phyloP scores from a whole-genome alignment of 441 rosid species.

The Pelargonium hybrid region DNA sequence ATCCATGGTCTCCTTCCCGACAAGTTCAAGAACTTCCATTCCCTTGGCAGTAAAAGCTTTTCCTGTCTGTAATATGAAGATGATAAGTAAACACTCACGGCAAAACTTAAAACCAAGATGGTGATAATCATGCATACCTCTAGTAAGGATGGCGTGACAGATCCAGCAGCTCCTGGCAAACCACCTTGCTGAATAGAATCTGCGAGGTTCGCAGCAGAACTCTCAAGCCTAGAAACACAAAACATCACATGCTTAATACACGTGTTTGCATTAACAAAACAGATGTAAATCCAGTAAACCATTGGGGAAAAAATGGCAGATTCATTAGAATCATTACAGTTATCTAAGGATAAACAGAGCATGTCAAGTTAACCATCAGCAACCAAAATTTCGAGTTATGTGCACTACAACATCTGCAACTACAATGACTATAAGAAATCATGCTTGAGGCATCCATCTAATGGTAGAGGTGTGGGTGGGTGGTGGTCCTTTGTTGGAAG shows the following conservation, averaged over 20 bases:
- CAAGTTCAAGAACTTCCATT: conserved; percentile 86
- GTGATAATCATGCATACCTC: conserved; percentile 46
- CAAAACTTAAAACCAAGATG: conserved; percentile 12
- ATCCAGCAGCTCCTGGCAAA: conserved; percentile 48
- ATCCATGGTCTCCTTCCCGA: conserved; percentile 96
- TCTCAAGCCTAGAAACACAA: conserved; percentile 56
- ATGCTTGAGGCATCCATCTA: too few relatives aligned
- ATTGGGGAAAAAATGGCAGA: too few relatives aligned
- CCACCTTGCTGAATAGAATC: conserved; percentile 63
- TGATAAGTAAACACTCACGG: conserved; percentile 14
- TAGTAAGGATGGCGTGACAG: conserved; percentile 67
- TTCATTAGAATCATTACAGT: too few relatives aligned
- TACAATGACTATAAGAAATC: too few relatives aligned
- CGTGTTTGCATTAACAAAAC: background rate
- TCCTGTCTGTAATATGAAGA: conserved; percentile 51
- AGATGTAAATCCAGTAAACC: background rate
- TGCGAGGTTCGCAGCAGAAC: conserved; percentile 54
- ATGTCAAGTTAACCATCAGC: too few relatives aligned
- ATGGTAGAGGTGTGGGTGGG: too few relatives aligned
- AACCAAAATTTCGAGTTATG: too few relatives aligned
- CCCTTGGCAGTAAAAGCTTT: conserved; percentile 90
- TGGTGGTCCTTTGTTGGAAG: too few relatives aligned
- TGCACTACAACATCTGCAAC: too few relatives aligned
- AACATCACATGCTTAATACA: conserved; percentile 6
- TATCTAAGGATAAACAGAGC: too few relatives aligned